Percentiles rank a stretch among this genome's conserved stretches.
phyloP scores from a whole-genome alignment of 202 grass and related monocot species.

The Schoenoplectus triqueter region DNA sequence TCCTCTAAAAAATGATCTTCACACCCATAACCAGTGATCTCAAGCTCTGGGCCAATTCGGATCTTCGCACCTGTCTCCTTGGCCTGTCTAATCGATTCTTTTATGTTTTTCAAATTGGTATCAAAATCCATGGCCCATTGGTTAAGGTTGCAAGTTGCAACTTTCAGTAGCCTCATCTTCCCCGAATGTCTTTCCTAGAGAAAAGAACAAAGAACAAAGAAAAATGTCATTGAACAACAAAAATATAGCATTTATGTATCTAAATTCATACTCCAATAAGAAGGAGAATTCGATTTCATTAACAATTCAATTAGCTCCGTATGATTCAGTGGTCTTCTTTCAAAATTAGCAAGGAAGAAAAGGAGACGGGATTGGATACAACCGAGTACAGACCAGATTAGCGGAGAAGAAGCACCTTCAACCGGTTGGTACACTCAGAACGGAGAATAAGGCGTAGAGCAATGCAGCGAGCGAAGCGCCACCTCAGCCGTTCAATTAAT shows the following conservation, averaged over 20 bases:
- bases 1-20: conserved; percentile 98
- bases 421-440: background rate
- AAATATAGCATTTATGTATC: no score
- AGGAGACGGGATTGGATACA: background rate
- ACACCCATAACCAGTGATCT: conserved; percentile 90
- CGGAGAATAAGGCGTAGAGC: background rate
- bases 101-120: conserved; percentile 85
- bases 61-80: conserved; percentile 60
- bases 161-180: conserved; percentile 81
- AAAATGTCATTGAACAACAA: background rate
- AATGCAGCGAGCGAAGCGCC: background rate
- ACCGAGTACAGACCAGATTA: no score
- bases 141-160: conserved; percentile 91
- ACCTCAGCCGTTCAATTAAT: background rate
- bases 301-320: background rate
- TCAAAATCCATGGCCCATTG: conserved; percentile 99
- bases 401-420: background rate
- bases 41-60: conserved; percentile 85
- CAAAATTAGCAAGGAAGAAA: background rate
- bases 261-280: background rate
- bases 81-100: conserved; percentile 76
- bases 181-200: conserved; percentile 3
- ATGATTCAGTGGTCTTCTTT: background rate
- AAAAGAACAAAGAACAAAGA: background rate
- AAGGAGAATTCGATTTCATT: background rate